Base-by-base conservation (phyloP, 2,329 filamentous ascomycete genomes). In the Whalleya microplaca region DNA sequence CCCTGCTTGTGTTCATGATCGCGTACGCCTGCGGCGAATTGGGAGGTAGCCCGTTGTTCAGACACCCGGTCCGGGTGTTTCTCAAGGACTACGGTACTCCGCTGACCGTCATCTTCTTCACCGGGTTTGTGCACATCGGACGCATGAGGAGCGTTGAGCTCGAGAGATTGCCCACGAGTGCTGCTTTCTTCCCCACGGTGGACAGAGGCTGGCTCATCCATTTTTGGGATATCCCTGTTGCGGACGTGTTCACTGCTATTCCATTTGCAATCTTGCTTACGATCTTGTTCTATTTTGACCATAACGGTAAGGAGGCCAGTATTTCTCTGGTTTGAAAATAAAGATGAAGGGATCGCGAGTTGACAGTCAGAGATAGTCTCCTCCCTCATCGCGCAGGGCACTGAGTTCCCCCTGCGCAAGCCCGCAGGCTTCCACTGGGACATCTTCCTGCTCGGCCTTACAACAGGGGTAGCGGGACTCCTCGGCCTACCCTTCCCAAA, bases 71-170 rank as follows among this genome's bases (percentile, higher is more conserved):
- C 8, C 84, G 92, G 19, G 86, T 93, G 61, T 96, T 96, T 66
- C 81, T 96, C 62, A 92, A 95, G 70, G 92, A 96, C 72, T 96
- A 96, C 69, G 92, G 91, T 50, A 96, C 91, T 0, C 91, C 92
- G 0, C 76, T 94, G 58, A 91, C 89, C 0, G 84, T 93, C 52
- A 77, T 96, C 58, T 96, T 96, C 79, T 96, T 96, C 72, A 92
- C 92, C 0, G 92, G 92, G 0, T 96, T 96, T 67, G 88, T 95
- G 1, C 90, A 95, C 72, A 85, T 96, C 60, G 92, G 92, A 7
- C 87, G 90, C 66, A 94, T 96, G 90, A 76, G 76, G n/a, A 74
- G 81, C 41, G 82, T 96, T 1, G 71, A 84, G 19, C 76, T 96
- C 9, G 84, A 89, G 59, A 86, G 82, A 8, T 78, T 96, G 23